A percentile compares a stretch with the other conserved stretches of the same genome.
These are phyloP conservation scores for Lizanozyma gosingica DNA, from an alignment of 1,139 yeast species.

Conservation along the genomic window DNA sequence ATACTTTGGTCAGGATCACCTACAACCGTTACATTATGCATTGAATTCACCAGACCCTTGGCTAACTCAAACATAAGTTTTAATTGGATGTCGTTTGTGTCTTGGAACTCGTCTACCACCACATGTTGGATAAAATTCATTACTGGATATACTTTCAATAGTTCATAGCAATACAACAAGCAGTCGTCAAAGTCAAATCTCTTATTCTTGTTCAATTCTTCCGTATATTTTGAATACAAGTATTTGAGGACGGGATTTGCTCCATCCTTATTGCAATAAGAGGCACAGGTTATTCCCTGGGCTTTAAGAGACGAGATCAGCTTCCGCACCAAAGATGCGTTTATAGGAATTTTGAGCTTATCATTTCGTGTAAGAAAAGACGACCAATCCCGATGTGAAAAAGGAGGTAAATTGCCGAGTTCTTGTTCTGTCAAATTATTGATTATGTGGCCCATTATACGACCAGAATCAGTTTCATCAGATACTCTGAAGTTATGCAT, in stretches of 20 bases:
- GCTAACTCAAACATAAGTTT: slow-evolving; percentile 58
- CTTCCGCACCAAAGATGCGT: neutral
- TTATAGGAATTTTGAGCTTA: slow-evolving; percentile 1
- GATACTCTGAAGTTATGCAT: slow-evolving; percentile 48
- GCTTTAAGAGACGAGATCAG: slow-evolving; percentile 7
- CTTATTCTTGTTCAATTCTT: slow-evolving; percentile 26
- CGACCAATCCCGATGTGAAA: neutral
- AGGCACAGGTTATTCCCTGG: slow-evolving; percentile 5
- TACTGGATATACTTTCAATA: slow-evolving; percentile 39
- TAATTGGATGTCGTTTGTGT: slow-evolving; percentile 73
- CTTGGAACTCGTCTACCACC: slow-evolving; percentile 91
- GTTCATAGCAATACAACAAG: slow-evolving; percentile 42
- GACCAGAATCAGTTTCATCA: slow-evolving; percentile 54
- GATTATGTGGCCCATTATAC: slow-evolving; percentile 34
- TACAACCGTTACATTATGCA: slow-evolving; percentile 66
- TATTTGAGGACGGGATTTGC: slow-evolving; percentile 13
- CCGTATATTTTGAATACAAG: slow-evolving; percentile 48
- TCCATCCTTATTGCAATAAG: neutral
- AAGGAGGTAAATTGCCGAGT: too few species aligned
- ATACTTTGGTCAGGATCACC: slow-evolving; percentile 98
- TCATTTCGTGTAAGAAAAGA: neutral
- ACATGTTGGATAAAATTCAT: slow-evolving; percentile 55
- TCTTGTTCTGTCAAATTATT: neutral
- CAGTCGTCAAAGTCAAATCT: slow-evolving; percentile 82
- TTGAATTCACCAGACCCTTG: slow-evolving; percentile 20